phyloP scores from a whole-genome alignment of 2,329 filamentous ascomycete genomes.

The Monosporascus sp. region DNA sequence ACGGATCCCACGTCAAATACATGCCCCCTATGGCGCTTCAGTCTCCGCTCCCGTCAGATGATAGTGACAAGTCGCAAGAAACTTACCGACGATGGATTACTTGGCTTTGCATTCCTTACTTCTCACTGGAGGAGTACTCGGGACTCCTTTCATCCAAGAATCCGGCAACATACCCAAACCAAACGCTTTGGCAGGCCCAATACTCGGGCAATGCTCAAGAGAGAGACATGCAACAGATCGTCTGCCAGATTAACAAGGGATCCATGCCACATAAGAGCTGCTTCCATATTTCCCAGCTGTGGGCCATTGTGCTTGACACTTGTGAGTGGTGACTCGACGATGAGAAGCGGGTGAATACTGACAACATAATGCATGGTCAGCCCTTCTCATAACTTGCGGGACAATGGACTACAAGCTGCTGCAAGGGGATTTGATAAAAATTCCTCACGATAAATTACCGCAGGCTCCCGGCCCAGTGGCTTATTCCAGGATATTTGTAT shows the following conservation, averaged over 20 bases:
- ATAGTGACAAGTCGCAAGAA: constrained; percentile 12
- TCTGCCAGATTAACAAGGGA: constrained; percentile 30
- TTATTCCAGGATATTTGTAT: constrained; percentile 29
- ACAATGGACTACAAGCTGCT: constrained; percentile 30
- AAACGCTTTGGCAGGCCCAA: constrained; percentile 39
- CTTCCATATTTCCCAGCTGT: constrained; percentile 45
- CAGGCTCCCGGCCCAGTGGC: constrained; percentile 4
- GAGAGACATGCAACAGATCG: constrained; percentile 43
- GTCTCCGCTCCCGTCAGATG: constrained; percentile 23
- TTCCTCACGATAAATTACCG: constrained; percentile 26
- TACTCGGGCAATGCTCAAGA: constrained; percentile 34
- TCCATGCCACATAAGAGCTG: constrained; percentile 32
- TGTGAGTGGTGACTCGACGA: constrained; percentile 24
- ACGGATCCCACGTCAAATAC: constrained; percentile 34
- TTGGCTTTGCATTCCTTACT: constrained; percentile 45
- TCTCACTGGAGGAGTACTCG: constrained; percentile 33
- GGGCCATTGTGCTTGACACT: constrained; percentile 41
- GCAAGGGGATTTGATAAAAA: constrained; percentile 26
- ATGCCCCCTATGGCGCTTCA: constrained; percentile 38
- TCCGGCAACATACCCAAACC: constrained; percentile 33
- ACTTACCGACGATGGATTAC: constrained; percentile 17
- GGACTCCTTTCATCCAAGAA: constrained; percentile 25
- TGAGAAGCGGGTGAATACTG: not conserved
- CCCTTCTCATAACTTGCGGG: constrained; percentile 38
- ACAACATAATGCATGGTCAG: constrained; percentile 3